phyloP scores from a whole-genome alignment of 1,139 yeast genomes.

The Petasospora rhodanensis region DNA sequence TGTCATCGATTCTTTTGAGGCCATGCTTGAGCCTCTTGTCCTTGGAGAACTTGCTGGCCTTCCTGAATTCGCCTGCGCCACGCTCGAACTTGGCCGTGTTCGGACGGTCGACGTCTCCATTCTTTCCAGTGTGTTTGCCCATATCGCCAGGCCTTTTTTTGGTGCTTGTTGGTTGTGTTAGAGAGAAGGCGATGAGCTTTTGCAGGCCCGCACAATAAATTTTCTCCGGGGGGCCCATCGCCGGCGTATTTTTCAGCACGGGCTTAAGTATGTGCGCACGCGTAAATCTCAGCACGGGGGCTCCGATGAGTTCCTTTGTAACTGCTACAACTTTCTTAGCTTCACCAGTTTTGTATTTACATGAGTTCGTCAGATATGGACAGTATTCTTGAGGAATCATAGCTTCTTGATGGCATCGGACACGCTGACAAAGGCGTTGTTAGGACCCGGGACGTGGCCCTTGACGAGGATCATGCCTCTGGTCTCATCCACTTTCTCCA shows the following conservation, averaged over 20 bases:
- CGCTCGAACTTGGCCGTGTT: slow-evolving; percentile 29
- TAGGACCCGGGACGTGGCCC: slow-evolving; percentile 92
- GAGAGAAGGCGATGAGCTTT: no score
- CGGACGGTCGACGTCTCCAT: slow-evolving; percentile 23
- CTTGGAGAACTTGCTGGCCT: slow-evolving; percentile 28
- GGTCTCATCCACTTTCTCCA: slow-evolving; percentile 75
- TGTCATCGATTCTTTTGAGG: slow-evolving; percentile 61
- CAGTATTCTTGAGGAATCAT: slow-evolving; percentile 2
- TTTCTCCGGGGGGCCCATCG: no score
- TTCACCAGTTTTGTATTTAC: neutral
- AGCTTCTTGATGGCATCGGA: slow-evolving; percentile 55
- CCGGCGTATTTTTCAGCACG: slow-evolving; percentile 4
- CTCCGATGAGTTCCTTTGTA: no score
- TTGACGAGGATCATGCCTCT: slow-evolving; percentile 78
- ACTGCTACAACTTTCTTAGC: no score
- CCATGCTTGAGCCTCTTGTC: slow-evolving; percentile 64
- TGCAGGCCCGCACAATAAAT: no score
- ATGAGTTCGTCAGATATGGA: neutral
- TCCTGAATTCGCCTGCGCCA: slow-evolving; percentile 15
- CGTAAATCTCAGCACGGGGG: slow-evolving; percentile 6
- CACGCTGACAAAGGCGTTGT: slow-evolving; percentile 66
- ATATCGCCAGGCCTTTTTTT: no score
- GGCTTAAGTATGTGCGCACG: no score
- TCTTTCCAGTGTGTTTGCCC: slow-evolving; percentile 20
- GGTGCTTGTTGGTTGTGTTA: no score